phyloP scores from a whole-genome alignment of 1,284 basidiomycete genomes.

The Ceratobasidium sp. region DNA sequence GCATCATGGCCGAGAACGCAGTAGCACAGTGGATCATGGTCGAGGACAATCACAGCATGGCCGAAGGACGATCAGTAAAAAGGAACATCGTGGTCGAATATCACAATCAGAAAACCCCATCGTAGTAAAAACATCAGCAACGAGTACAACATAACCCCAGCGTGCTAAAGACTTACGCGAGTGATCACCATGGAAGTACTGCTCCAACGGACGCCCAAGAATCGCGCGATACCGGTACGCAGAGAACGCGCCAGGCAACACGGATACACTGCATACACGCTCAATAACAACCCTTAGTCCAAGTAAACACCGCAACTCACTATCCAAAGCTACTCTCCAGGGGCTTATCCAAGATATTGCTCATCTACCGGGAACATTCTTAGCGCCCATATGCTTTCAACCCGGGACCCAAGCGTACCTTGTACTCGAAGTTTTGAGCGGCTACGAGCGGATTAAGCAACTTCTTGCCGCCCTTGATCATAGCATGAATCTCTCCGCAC shows the following conservation, averaged over 20 bases:
- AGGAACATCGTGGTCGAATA: no score
- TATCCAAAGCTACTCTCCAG: slow-evolving; percentile 97
- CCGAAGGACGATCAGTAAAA: no score
- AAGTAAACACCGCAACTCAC: slow-evolving; percentile 49
- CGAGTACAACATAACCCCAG: no score
- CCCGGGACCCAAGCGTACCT: slow-evolving; percentile 51
- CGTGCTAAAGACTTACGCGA: slow-evolving; percentile 64
- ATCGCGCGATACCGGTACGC: slow-evolving; percentile 95
- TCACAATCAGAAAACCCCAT: no score
- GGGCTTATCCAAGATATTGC: slow-evolving; percentile 94
- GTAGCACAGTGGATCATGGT: no score
- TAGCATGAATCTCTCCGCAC: slow-evolving; percentile 94
- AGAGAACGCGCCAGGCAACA: slow-evolving; percentile 96
- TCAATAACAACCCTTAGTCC: slow-evolving; percentile 1
- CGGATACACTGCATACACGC: slow-evolving; percentile 71
- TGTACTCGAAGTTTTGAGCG: slow-evolving; percentile 99
- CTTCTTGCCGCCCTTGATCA: slow-evolving; percentile 93
- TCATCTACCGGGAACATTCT: slow-evolving; percentile 71
- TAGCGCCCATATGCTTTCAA: background rate
- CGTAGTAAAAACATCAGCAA: no score
- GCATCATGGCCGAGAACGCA: no score
- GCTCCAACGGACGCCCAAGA: slow-evolving; percentile 91
- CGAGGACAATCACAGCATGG: no score
- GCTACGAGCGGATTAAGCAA: slow-evolving; percentile 94
- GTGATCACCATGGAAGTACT: slow-evolving; percentile 99